phyloP scores from a whole-genome alignment of 768 basidiomycete genomes.

The Boletus barrowsii region DNA sequence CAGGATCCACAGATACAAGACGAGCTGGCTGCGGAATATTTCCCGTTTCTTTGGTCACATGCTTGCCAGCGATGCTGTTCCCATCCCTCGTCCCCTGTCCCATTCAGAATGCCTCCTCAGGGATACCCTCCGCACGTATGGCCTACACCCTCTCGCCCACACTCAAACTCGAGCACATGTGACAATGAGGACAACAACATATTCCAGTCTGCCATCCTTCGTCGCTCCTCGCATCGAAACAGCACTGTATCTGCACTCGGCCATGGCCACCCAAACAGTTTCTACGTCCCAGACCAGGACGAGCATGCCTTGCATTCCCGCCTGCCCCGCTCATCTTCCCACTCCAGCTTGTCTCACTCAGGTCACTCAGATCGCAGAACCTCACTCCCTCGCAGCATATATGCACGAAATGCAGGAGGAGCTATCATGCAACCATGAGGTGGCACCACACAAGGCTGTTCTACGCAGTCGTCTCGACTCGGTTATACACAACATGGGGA shows the following conservation, averaged over 20 bases:
- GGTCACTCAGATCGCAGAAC: slow-evolving; percentile 17
- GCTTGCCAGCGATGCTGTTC: slow-evolving; percentile 77
- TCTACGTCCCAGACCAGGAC: slow-evolving; percentile 35
- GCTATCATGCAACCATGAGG: slow-evolving; percentile 22
- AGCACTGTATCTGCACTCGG: slow-evolving; percentile 20
- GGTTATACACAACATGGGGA: slow-evolving; percentile 38
- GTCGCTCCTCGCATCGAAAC: slow-evolving; percentile 18
- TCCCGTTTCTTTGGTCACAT: slow-evolving; percentile 96
- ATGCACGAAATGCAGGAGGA: slow-evolving; percentile 21
- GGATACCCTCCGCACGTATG: slow-evolving; percentile 47
- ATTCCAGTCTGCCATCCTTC: slow-evolving; percentile 28
- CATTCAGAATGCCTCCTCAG: slow-evolving; percentile 56
- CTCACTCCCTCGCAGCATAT: slow-evolving; percentile 11
- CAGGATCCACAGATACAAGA: slow-evolving; percentile 98
- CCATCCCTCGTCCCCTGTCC: slow-evolving; percentile 39
- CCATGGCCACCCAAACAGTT: slow-evolving; percentile 11
- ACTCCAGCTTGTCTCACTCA: slow-evolving; percentile 28
- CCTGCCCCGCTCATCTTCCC: slow-evolving; percentile 25
- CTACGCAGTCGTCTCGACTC: slow-evolving; percentile 51
- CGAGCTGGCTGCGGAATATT: slow-evolving; percentile 96
- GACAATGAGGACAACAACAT: slow-evolving; percentile 27
- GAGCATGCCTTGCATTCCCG: slow-evolving; percentile 24
- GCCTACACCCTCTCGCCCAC: slow-evolving; percentile 20
- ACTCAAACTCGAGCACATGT: slow-evolving; percentile 24
- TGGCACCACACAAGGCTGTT: slow-evolving; percentile 52